Conservation (phyloP, 495 filamentous ascomycete species). For the Neurospora hispaniola region DNA sequence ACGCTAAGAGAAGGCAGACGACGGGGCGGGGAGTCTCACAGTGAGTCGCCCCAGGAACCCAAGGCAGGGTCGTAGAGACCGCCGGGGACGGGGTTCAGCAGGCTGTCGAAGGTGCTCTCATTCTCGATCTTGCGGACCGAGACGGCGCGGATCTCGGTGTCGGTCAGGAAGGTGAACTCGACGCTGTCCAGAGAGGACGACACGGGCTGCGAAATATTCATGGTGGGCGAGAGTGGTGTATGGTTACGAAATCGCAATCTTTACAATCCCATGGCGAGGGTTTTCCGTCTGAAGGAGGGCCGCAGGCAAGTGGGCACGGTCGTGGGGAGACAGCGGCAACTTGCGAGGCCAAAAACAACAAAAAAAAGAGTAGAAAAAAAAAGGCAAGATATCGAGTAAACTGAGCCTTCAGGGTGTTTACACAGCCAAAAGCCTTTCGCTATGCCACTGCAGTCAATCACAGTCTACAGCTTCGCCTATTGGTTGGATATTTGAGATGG, state of each 20-base stretch:
- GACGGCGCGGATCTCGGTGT: conserved; percentile 72
- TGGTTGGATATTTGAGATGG: conserved; percentile 19
- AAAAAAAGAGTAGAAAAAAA: not conserved
- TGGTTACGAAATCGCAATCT: not conserved
- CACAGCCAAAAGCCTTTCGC: not conserved
- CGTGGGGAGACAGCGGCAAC: not conserved
- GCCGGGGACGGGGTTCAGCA: conserved; percentile 73
- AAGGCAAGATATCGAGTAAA: not conserved
- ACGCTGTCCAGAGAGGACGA: conserved; percentile 76
- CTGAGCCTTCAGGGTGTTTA: not conserved
- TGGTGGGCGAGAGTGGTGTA: conserved; percentile 18
- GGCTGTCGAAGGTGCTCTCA: conserved; percentile 77
- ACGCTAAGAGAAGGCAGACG: conserved; percentile 1
- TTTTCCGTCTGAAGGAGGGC: not conserved
- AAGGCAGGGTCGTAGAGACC: conserved; percentile 90
- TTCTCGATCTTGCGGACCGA: conserved; percentile 91
- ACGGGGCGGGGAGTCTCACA: conserved; percentile 43
- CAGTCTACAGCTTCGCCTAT: conserved; percentile 15
- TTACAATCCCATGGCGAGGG: not conserved
- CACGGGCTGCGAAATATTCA: conserved; percentile 88
- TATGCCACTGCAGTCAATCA: conserved; percentile 1
- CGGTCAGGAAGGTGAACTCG: conserved; percentile 73
- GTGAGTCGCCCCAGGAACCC: conserved; percentile 75
- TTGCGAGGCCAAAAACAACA: not conserved
- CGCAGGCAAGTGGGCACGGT: not conserved